phyloP scores from a whole-genome alignment of 1,284 basidiomycete genomes.

The Sanghuangporus baumii region DNA sequence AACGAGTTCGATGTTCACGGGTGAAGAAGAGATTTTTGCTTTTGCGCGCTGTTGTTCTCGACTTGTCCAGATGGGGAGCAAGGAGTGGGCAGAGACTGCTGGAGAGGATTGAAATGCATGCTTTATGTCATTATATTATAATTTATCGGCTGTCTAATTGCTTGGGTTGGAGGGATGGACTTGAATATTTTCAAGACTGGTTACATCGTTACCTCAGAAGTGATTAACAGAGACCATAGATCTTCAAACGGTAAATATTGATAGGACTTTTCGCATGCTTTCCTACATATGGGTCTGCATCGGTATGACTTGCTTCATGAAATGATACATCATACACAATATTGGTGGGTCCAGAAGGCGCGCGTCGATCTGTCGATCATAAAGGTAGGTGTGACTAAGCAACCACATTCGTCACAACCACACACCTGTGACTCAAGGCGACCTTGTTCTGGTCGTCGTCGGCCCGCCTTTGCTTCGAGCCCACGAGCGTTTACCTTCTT shows the following conservation, averaged over 20 bases:
- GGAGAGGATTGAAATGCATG: constrained; percentile 19
- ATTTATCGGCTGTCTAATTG: not conserved
- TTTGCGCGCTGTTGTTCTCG: constrained; percentile 91
- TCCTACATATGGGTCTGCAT: no score
- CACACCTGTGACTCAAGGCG: not conserved
- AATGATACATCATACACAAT: not conserved
- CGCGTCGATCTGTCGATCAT: not conserved
- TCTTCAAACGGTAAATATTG: no score
- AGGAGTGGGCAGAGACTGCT: constrained; percentile 75
- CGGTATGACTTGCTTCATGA: not conserved
- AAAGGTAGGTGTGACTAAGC: not conserved
- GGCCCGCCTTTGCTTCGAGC: not conserved
- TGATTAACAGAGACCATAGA: no score
- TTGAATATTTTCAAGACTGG: no score
- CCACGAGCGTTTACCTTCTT: not conserved
- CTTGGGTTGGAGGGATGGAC: not conserved
- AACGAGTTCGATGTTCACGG: constrained; percentile 81
- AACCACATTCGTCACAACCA: not conserved
- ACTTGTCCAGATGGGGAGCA: constrained; percentile 88
- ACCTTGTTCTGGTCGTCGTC: not conserved
- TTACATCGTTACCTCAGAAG: no score
- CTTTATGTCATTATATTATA: not conserved
- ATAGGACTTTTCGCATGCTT: no score
- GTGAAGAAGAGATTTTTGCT: constrained; percentile 92
- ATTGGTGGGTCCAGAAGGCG: not conserved